phyloP scores from a whole-genome alignment of 2,329 filamentous ascomycete species.

The Hirsutella thompsonii region DNA sequence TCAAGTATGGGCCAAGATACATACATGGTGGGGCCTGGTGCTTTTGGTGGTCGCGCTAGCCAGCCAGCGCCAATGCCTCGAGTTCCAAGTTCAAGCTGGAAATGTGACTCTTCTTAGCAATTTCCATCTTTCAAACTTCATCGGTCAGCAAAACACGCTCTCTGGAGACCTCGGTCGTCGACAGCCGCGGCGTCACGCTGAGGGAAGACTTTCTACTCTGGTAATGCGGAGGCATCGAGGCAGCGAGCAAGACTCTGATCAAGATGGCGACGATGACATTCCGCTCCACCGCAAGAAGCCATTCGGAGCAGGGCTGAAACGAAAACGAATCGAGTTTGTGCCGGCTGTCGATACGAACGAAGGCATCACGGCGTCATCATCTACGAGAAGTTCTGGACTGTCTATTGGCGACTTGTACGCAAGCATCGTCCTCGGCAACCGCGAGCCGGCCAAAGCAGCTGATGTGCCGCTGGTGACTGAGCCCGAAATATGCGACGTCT shows the following conservation, averaged over 20 bases:
- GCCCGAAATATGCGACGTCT: conserved; percentile 19
- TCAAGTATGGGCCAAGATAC: too few species aligned
- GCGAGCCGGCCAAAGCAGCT: background rate
- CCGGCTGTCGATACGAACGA: conserved; percentile 30
- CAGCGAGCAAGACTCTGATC: conserved; percentile 11
- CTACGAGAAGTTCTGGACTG: conserved; percentile 7
- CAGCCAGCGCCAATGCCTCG: too few species aligned
- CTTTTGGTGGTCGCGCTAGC: too few species aligned
- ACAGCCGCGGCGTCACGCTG: background rate
- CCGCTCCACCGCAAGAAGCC: conserved; percentile 40
- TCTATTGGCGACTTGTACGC: conserved; percentile 50
- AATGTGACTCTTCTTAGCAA: too few species aligned
- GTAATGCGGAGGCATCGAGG: background rate
- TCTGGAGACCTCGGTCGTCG: background rate
- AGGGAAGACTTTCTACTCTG: background rate
- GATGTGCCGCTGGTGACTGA: conserved; percentile 1
- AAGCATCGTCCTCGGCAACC: conserved; percentile 44
- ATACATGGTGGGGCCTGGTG: too few species aligned
- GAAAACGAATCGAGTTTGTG: conserved; percentile 43
- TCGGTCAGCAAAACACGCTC: too few species aligned
- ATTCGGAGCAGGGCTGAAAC: conserved; percentile 44
- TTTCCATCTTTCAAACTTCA: too few species aligned
- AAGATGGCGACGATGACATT: conserved; percentile 23
- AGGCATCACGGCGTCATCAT: conserved; percentile 10
- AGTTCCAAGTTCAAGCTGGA: too few species aligned